Evolutionary conservation across 2,329 filamentous ascomycete genomes (phyloP), one percentile per base, ranked within the genome.

Genomic region (Talaromyces piceae): DNA sequence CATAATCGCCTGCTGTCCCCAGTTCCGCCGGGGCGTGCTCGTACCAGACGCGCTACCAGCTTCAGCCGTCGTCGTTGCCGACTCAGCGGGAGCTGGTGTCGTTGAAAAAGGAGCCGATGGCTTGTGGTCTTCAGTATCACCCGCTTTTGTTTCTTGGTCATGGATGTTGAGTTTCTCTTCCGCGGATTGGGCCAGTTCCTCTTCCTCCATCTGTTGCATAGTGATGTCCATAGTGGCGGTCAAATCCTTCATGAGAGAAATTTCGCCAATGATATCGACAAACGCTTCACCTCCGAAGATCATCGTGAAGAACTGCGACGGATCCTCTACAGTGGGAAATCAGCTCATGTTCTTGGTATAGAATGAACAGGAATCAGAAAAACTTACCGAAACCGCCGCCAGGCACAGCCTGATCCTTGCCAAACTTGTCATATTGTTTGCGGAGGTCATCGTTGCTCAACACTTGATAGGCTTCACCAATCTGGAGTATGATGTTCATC

Each of bases 161-260:
- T 74, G 72, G 13, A 73, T 63, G 49, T 75, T 64, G 5, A 74
- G 58, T 37, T 75, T 74, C 54, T 70, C 66, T 51, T 74, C 73
- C n/a, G 75, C 74, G 2, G 73, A 74, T 13, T 78, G 77, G 4
- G 77, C 78, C 31, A 77, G 74, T 25, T 76, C 83, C 55, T 85
- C 82, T 59, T 87, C 85, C 61, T 89, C 88, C 68, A 83, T 82
- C 55, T 84, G 83, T 51, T 87, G 78, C 83, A 90, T 91, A 18
- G 89, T 91, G 59, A 98, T 97, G 63, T 98, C 93, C 91, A 98
- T 97, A 41, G 91, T 95, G 63, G 90, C 89, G 16, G 91, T 97
- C 50, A 98, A 79, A 65, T 98, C 93, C 75, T 96, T 97, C 88
- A 98, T 96, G 52, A 98, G 82, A 47, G 88, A 93, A 61, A 98